A percentile compares a stretch with the other conserved stretches of the same genome.
phyloP scores from a whole-genome alignment of 495 filamentous ascomycete genomes.

The Aspergillus biplanus region DNA sequence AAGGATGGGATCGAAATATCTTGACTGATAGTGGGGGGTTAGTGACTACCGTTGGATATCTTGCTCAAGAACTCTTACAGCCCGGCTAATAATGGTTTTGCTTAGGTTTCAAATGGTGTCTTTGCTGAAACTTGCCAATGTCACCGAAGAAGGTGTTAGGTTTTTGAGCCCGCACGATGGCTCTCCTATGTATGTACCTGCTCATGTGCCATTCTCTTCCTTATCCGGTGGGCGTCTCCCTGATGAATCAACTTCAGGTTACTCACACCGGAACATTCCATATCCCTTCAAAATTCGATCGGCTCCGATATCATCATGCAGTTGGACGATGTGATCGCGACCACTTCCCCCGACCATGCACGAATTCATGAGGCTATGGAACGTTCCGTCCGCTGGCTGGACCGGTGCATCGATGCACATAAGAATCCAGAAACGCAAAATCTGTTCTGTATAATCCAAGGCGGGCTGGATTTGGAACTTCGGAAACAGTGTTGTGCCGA shows the following conservation, averaged over 20 bases:
- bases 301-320: conserved; percentile 99
- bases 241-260: conserved; percentile 51
- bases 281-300: conserved; percentile 93
- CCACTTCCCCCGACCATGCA: conserved; percentile 83
- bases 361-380: conserved; percentile 96
- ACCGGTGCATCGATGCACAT: conserved; percentile 93
- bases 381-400: conserved; percentile 96
- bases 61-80: neutral
- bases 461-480: conserved; percentile 89
- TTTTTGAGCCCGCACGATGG: conserved; percentile 96
- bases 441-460: conserved; percentile 99
- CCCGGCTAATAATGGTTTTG: conserved; percentile 4
- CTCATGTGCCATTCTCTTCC: neutral
- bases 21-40: conserved; percentile 98
- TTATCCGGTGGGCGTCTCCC: neutral
- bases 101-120: conserved; percentile 97
- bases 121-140: conserved; percentile 86
- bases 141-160: conserved; percentile 94
- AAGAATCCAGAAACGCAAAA: conserved; percentile 83
- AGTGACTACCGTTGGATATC: conserved; percentile 30
- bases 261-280: conserved; percentile 96
- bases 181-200: conserved; percentile 71
- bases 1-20: conserved; percentile 94
- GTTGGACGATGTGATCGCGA: conserved; percentile 94
- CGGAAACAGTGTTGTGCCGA: conserved; percentile 79